A percentile compares a stretch with the other conserved stretches of the same genome.
Conservation (phyloP, 441 rosid species). For the Erodium moschatum region DNA sequence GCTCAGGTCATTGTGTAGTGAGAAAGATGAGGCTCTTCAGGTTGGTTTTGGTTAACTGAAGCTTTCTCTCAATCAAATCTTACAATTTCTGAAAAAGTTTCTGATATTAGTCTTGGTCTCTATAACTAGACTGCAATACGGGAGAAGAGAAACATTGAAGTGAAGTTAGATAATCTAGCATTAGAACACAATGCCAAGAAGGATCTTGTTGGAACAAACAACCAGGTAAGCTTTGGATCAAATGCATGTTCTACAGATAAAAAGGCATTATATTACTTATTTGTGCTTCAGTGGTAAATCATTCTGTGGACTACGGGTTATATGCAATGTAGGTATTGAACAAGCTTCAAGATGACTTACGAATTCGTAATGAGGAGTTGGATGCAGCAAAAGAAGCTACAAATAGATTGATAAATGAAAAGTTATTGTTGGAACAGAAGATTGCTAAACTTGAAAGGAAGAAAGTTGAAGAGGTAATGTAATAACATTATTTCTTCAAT, state of each 20-base stretch:
- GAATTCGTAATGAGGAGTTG: slow-evolving; percentile 48
- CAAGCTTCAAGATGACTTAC: slow-evolving; percentile 64
- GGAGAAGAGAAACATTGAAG: slow-evolving; percentile 60
- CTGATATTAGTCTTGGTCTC: slow-evolving; percentile 17
- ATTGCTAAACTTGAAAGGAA: slow-evolving; percentile 48
- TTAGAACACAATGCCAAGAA: slow-evolving; percentile 35
- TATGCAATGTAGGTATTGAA: slow-evolving; percentile 33
- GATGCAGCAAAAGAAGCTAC: slow-evolving; percentile 41
- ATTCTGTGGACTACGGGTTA: slow-evolving; percentile 21
- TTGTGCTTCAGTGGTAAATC: slow-evolving; percentile 4
- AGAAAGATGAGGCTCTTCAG: slow-evolving; percentile 59
- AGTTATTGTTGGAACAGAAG: slow-evolving; percentile 50
- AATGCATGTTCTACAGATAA: not conserved
- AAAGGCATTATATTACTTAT: not conserved
- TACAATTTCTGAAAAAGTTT: not conserved
- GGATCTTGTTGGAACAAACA: slow-evolving; percentile 36
- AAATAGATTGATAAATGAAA: slow-evolving; percentile 50
- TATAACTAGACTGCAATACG: slow-evolving; percentile 41
- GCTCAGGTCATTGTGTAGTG: slow-evolving; percentile 45
- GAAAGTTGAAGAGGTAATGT: slow-evolving; percentile 62
- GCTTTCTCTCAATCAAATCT: slow-evolving; percentile 5
- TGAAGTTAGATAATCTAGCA: slow-evolving; percentile 36
- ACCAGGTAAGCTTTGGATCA: slow-evolving; percentile 36
- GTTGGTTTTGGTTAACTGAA: slow-evolving; percentile 34
- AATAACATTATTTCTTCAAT: slow-evolving; percentile 9